Evolutionary conservation across 2,329 filamentous ascomycete species (phyloP), one percentile per base, ranked within the genome.

Genomic region (Ceratocystis huliohia): DNA sequence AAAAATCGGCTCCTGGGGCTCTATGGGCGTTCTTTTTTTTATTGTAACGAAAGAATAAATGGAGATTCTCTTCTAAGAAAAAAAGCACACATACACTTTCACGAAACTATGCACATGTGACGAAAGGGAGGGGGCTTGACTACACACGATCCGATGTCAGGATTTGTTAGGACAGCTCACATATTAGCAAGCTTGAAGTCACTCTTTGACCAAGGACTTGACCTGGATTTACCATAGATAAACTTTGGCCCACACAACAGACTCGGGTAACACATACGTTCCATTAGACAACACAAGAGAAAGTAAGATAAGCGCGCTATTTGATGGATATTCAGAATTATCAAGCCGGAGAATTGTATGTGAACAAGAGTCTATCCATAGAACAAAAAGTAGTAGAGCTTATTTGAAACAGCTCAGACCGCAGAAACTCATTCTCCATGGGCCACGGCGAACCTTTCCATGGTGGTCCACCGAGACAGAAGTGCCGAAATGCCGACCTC

Each of bases 331-430:
- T 20, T 17, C 15, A 30, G 28, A 28, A 30, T 37, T 10, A 59
- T 59, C 28, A 10, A 53, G 5, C 22, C 13, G 6, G n/a, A n/a
- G 6, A 7, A 4, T 25, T 53, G 13, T 15, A 53, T 28, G 3
- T 48, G 17, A 3, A 56, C 5, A 56, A 25, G 5, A n/a, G 56
- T 59, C 20, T 5, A 25, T 15, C 2, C 25, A 41, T 41, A 1
- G 37, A 15, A 41, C 13, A 41, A 41, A 41, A 13, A 41, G 37
- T n/a, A 5, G 20, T 10, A 22, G 28, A 41, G 53, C n/a, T 57
- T 68, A 70, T 66, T 74, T 78, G 76, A 82, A 82, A 74, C 80
- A 82, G 75, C 76, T 80, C 72, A 80, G 81, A 57, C 74, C 76
- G 68, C 79, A 78, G 53, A 81, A 73, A 63, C 77, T 78, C 71